Conservation (phyloP, 2,329 filamentous ascomycete species). For the Didymella lethalis region DNA sequence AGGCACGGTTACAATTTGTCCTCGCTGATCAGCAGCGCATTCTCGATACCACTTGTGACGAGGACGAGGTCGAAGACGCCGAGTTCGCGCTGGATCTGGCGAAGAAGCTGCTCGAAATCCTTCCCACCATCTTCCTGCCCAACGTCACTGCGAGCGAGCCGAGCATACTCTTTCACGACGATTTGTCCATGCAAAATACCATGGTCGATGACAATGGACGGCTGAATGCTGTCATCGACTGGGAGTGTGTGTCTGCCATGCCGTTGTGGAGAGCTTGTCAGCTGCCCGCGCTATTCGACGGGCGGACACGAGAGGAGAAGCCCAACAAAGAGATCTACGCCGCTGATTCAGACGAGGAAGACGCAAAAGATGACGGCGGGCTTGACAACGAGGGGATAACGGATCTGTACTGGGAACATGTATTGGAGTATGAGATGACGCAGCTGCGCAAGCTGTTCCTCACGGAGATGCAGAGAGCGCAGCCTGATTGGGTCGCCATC, state of each 20-base stretch:
- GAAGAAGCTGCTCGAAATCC: not conserved
- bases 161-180: constrained; percentile 16
- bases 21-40: constrained; percentile 7
- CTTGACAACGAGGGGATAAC: not conserved
- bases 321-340: not conserved
- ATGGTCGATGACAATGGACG: constrained; percentile 18
- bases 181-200: constrained; percentile 25
- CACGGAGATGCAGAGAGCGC: not conserved
- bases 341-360: not conserved
- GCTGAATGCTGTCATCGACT: constrained; percentile 24
- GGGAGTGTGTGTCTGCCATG: constrained; percentile 23
- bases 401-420: not conserved
- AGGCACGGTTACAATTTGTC: constrained; percentile 6
- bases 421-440: not conserved
- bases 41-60: constrained; percentile 8
- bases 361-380: not conserved
- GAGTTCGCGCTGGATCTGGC: constrained; percentile 9
- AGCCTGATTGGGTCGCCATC: not conserved
- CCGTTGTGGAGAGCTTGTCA: constrained; percentile 24
- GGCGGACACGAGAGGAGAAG: not conserved
- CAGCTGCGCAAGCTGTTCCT: not conserved
- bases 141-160: not conserved
- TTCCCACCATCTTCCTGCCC: constrained; percentile 15
- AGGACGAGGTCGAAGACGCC: constrained; percentile 23
- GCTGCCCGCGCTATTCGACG: not conserved